A percentile compares a stretch with the other conserved stretches of the same genome.
Evolutionary conservation across 257 asterid species (phyloP).

Genomic region (Solanum paucissectum): DNA sequence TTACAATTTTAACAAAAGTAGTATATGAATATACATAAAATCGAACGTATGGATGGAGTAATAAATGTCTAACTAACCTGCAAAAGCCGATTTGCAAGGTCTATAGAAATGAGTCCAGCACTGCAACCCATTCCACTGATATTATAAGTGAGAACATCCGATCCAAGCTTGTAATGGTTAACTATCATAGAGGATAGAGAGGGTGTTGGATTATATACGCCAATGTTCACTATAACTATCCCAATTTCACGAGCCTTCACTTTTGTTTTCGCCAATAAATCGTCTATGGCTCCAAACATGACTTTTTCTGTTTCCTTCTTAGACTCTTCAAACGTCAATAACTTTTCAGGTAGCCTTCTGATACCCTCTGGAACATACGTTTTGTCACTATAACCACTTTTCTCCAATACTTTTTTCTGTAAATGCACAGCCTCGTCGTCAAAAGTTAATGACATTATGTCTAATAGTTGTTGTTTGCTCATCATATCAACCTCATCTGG

Average conservation of each 20-base stretch:
- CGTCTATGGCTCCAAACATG: constrained; percentile 19
- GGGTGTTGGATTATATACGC: constrained; percentile 15
- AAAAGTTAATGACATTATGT: background rate
- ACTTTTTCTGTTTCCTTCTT: constrained; percentile 22
- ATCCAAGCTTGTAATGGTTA: constrained; percentile 26
- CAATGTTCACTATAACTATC: constrained; percentile 20
- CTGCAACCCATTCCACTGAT: constrained; percentile 39
- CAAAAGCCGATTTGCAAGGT: constrained; percentile 24
- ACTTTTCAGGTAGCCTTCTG: background rate
- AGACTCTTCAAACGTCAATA: constrained; percentile 2
- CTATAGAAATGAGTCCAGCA: constrained; percentile 26
- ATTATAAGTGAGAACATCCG: constrained; percentile 16
- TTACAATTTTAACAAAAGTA: too few relatives aligned
- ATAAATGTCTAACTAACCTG: constrained; percentile 8
- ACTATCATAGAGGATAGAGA: constrained; percentile 26
- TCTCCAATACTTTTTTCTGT: constrained; percentile 14
- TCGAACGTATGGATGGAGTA: too few relatives aligned
- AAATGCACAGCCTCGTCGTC: constrained; percentile 1
- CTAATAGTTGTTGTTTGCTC: background rate
- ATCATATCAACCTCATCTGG: background rate
- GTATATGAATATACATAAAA: too few relatives aligned
- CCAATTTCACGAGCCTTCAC: constrained; percentile 20
- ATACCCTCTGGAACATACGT: constrained; percentile 5
- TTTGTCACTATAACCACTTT: constrained; percentile 8
- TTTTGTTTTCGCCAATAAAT: constrained; percentile 14